Base-by-base conservation (phyloP, 129 eudicot species). In the Arctium lappa region DNA sequence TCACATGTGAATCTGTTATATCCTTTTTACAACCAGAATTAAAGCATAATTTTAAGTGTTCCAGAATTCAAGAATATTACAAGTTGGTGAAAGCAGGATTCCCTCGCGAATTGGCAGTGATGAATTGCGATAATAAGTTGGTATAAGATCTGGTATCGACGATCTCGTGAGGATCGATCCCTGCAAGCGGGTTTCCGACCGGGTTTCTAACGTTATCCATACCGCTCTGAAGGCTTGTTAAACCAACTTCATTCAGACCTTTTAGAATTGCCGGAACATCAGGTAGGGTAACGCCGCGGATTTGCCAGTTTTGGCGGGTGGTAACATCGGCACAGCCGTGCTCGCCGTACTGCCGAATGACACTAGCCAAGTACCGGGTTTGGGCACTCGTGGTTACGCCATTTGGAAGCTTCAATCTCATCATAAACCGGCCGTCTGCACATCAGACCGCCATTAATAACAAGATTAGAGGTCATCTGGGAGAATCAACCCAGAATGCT, bases 151-250 rank as follows among this genome's bases (percentile, higher is more conserved):
- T 88, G 5, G 99, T 95, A 72, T 95, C 99, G 8, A 95, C 91
- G 30, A 95, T 95, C 72, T 95, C 99, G 56, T 86, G 80, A 0
- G 99, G 99, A 71, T 95, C 99, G 70, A 95, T 91, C 32, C 99
- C 99, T 9, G 99, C 99, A 83, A 95, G 87, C 5, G 97, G 97
- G 66, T 95, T 95, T 44, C 99, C 99, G 13, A 95, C 99, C 0
- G 99, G 92, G 87, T 95, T 95, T 76, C 99, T 87, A 46, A 95
- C 99, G 86, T 93, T 95, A 86, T 95, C 99, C 99, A 95, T 95
- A 8, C 99, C 99, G 79, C 99, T 95, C 85, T 95, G 99, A 10
- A 95, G 83, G 83, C 99, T 95, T 0, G 97, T 95, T 78, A 95
- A 83, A 27, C 97, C 99, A 53, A 95, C 98, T 69, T 83, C 91